Evolutionary conservation across 768 basidiomycete genomes (phyloP), one percentile per base, ranked within the genome.

Genomic region (Rhodocollybia butyracea): DNA sequence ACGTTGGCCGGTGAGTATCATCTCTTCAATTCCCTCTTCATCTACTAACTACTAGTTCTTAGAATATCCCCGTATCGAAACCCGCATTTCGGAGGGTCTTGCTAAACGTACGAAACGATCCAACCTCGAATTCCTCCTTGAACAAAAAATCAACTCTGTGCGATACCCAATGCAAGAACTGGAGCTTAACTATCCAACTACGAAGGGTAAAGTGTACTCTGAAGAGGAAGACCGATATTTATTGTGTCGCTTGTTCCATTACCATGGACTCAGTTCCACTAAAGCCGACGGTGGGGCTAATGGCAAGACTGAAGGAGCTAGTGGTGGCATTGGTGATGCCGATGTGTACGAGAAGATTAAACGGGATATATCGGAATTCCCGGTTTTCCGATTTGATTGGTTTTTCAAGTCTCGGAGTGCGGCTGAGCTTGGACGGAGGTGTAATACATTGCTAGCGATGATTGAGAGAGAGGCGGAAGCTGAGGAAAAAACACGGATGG

Each of bases 171-270:
- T 98, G 87, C 96, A 98, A 68, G 95, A 97, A 69, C 85, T 99
- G 46, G 91, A 96, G 70, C 84, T 98, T 51, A 89, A 91, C 68
- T 98, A 98, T 63, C 93, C 92, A 1, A 89, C 89, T 29, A 96
- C 94, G 32, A 98, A 98, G 70, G 96, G 94, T 57, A 98, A 98
- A 65, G 89, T 94, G 5, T 99, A 96, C 70, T 89, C 83, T 24
- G 97, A 99, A 60, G 97, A 98, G 66, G 97, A 98, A 66, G 97
- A 98, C 63, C 80, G 96, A 17, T 99, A 98, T 74, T 79, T 98
- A 11, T 81, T 98, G 36, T 94, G 91, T 64, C 84, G 94, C 24
- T 71, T 98, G 59, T 84, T 85, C 67, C 84, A 96, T 71, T 95
- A 98, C n/a, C n/a, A n/a, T 61, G 94, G 94, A 22, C 86, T 98